Conservation (phyloP, 345 rosid genomes). For the Boechera retrofracta region DNA sequence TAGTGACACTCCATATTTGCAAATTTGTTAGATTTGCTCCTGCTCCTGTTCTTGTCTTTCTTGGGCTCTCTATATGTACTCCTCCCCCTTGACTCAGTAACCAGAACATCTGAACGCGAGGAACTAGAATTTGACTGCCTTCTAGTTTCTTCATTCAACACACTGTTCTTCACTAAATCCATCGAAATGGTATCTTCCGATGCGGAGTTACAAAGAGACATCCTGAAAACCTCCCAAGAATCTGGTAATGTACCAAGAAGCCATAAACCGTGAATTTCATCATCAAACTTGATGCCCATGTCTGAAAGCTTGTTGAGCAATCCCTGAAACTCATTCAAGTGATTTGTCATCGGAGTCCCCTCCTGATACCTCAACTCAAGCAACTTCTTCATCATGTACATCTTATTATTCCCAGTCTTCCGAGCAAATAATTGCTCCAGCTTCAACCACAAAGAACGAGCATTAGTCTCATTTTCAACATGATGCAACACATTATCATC, state of each 20-base stretch:
- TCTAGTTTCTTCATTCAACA: neutral
- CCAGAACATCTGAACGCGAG: neutral
- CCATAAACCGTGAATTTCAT: neutral
- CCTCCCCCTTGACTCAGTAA: neutral
- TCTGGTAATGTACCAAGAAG: neutral
- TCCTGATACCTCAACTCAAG: neutral
- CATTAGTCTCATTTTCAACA: neutral
- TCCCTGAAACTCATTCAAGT: neutral
- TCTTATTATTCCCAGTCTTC: neutral
- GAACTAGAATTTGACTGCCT: neutral
- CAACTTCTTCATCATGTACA: neutral
- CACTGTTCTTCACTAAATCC: neutral
- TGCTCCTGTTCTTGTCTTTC: neutral
- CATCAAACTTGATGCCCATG: neutral
- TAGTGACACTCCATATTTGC: neutral
- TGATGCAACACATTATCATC: neutral
- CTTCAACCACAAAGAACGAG: neutral
- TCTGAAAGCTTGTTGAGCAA: neutral
- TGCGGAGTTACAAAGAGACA: neutral
- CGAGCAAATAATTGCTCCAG: neutral
- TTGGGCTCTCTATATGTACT: neutral
- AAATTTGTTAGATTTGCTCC: neutral
- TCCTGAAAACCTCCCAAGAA: neutral
- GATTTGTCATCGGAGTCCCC: neutral
- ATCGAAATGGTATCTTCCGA: neutral